Conservation (phyloP, 169 alveolate species). For the Eimeria falciformis region DNA sequence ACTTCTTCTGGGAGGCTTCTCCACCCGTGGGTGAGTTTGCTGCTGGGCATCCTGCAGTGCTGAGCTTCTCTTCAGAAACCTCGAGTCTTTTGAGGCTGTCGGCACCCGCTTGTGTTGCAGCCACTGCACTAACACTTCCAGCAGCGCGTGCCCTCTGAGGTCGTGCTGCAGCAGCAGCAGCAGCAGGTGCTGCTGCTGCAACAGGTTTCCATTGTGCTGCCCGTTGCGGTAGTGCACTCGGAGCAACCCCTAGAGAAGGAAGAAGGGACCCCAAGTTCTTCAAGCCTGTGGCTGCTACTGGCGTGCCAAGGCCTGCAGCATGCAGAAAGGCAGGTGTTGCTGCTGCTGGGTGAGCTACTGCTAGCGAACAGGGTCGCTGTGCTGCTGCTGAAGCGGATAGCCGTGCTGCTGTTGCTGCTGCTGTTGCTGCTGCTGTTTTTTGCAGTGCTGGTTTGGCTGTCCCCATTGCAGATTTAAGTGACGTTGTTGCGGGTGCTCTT, state of each 20-base stretch:
- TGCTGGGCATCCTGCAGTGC: not conserved
- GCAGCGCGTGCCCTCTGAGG: no score
- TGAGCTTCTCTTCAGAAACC: not conserved
- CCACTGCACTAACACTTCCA: no score
- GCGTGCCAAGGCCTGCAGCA: no score
- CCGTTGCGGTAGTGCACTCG: slow-evolving; percentile 1
- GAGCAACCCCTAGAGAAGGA: slow-evolving; percentile 51
- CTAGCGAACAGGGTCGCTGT: not conserved
- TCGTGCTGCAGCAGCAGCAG: no score
- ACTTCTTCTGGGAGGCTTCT: not conserved
- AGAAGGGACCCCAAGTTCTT: slow-evolving; percentile 43
- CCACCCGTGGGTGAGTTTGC: not conserved
- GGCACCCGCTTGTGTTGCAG: not conserved
- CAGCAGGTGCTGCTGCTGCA: slow-evolving; percentile 4
- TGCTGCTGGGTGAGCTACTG: no score
- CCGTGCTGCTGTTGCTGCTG: not conserved
- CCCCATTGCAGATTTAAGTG: not conserved
- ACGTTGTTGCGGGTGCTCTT: not conserved
- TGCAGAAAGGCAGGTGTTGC: no score
- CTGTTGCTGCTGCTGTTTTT: no score
- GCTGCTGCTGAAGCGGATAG: not conserved
- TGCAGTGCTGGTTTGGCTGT: not conserved
- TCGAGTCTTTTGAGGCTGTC: not conserved
- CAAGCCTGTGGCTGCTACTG: no score
- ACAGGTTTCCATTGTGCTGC: not conserved